A percentile compares a stretch with the other conserved stretches of the same genome.
Evolutionary conservation across 495 filamentous ascomycete species (phyloP).

Genomic region (Xanthoparmelia taractica): DNA sequence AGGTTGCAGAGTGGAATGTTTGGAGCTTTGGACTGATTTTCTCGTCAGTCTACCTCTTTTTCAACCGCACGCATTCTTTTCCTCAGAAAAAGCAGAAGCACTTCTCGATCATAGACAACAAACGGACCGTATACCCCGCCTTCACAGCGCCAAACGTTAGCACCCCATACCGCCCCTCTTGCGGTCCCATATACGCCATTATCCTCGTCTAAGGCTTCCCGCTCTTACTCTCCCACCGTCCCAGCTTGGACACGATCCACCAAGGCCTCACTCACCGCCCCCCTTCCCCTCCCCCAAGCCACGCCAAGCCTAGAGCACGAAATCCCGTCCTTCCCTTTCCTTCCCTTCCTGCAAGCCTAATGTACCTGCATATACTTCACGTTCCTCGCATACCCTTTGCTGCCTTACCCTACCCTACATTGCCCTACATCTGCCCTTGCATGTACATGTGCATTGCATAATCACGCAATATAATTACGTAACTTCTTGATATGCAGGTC

Average conservation of each 20-base stretch:
- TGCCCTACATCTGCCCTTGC: too few species aligned
- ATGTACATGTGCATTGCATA: too few species aligned
- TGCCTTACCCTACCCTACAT: too few species aligned
- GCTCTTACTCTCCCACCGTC: background rate
- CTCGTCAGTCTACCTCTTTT: background rate
- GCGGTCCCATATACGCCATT: background rate
- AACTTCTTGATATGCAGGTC: too few species aligned
- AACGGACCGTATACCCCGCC: background rate
- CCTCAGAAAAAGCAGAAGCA: background rate
- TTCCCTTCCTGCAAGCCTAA: too few species aligned
- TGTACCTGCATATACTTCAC: too few species aligned
- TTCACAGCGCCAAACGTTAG: background rate
- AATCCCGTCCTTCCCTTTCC: too few species aligned
- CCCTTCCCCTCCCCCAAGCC: too few species aligned
- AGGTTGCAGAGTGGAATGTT: background rate
- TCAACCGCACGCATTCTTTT: background rate
- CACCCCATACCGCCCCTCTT: background rate
- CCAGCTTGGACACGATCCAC: background rate
- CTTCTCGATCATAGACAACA: background rate
- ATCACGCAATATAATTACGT: too few species aligned
- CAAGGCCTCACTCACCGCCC: too few species aligned
- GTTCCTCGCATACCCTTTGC: too few species aligned
- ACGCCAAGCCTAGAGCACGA: too few species aligned
- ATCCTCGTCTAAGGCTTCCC: background rate
- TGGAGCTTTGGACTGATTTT: background rate